Conservation (phyloP, 2,329 filamentous ascomycete genomes). For the Colletotrichum sublineola region DNA sequence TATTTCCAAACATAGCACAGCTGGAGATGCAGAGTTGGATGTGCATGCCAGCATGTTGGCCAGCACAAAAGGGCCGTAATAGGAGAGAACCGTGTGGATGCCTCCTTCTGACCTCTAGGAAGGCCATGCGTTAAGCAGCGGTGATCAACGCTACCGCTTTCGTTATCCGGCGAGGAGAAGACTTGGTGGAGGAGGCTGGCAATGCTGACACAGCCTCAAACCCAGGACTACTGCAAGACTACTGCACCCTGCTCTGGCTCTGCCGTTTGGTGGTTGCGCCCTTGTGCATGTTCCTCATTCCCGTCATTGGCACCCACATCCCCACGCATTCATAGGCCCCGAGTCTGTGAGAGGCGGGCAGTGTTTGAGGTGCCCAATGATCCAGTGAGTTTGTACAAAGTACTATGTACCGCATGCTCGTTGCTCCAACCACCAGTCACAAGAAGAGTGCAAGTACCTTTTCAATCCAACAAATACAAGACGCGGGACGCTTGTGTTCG, state of each 20-base stretch:
- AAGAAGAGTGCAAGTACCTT: not conserved
- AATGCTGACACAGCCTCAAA: conserved; percentile 43
- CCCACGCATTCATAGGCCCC: not conserved
- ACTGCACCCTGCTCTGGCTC: conserved; percentile 35
- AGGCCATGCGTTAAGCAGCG: not conserved
- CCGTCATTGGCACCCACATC: conserved; percentile 14
- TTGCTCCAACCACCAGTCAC: conserved; percentile 25
- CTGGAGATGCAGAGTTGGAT: conserved; percentile 11
- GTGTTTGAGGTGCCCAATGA: conserved; percentile 3
- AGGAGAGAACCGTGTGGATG: not conserved
- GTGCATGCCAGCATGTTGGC: not conserved
- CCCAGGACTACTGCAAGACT: conserved; percentile 40
- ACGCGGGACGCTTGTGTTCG: conserved; percentile 34
- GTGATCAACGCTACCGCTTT: conserved; percentile 12
- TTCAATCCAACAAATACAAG: conserved; percentile 24
- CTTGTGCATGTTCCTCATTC: conserved; percentile 14
- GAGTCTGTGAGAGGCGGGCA: conserved; percentile 19
- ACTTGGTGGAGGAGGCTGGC: conserved; percentile 36
- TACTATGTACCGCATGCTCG: not conserved
- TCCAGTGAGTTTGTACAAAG: not conserved
- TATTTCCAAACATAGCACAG: conserved; percentile 41
- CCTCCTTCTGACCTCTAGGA: not conserved
- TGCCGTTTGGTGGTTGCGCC: conserved; percentile 32
- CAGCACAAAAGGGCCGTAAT: conserved; percentile 10
- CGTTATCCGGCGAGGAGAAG: not conserved